A percentile compares a stretch with the other conserved stretches of the same genome.
phyloP scores from a whole-genome alignment of 1,139 yeast genomes.

The Dujonia santamariae region DNA sequence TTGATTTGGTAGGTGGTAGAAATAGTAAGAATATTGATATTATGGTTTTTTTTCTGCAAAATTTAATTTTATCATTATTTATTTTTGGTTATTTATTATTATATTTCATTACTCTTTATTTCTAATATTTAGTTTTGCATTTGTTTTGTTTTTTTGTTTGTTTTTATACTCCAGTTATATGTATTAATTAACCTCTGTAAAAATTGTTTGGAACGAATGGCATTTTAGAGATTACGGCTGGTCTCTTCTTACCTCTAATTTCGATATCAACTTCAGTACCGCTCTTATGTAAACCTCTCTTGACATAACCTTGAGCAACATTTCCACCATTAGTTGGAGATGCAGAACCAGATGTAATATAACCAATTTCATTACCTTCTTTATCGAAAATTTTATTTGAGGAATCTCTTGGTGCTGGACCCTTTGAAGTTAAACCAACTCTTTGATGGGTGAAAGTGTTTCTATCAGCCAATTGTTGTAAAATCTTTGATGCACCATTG shows the following conservation, averaged over 20 bases:
- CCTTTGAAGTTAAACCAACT: conserved; percentile 69
- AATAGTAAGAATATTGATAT: too few species aligned
- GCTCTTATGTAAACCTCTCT: conserved; percentile 67
- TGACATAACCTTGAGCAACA: conserved; percentile 87
- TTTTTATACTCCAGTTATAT: background rate
- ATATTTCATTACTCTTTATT: background rate
- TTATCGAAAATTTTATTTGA: conserved; percentile 66
- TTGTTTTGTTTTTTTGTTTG: background rate
- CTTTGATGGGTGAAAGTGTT: conserved; percentile 57
- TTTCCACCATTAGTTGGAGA: conserved; percentile 86
- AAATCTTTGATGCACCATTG: conserved; percentile 73
- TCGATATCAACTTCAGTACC: conserved; percentile 76
- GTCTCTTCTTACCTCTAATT: conserved; percentile 80
- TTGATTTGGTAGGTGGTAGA: too few species aligned
- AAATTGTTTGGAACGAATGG: conserved; percentile 81
- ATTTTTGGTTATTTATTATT: background rate
- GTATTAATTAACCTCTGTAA: conserved; percentile 36
- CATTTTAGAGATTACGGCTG: conserved; percentile 71
- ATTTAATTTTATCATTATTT: background rate
- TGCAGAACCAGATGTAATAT: conserved; percentile 84
- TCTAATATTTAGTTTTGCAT: background rate
- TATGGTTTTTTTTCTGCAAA: too few species aligned
- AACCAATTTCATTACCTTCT: conserved; percentile 57
- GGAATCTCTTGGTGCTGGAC: conserved; percentile 95
- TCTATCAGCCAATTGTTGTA: conserved; percentile 69